Evolutionary conservation across 108 stramenopile genomes (phyloP).

Genomic region (Asterionellopsis glacialis): DNA sequence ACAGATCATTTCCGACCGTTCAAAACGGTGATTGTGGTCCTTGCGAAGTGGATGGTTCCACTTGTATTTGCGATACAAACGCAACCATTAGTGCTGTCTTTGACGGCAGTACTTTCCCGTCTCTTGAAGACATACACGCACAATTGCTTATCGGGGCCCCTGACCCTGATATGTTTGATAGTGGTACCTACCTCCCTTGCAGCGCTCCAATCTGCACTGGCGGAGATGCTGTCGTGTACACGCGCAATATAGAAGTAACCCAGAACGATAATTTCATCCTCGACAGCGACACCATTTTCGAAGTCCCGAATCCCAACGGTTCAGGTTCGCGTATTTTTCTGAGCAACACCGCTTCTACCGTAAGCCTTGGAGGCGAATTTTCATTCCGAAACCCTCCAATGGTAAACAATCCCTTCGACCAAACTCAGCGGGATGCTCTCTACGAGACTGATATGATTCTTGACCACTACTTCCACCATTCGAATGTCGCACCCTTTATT

Average conservation of each 20-base stretch:
- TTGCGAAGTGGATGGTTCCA: not conserved
- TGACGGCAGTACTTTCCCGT: constrained; percentile 19
- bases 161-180: constrained; percentile 21
- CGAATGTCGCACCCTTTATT: constrained; percentile 54
- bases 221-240: not conserved
- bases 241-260: constrained; percentile 9
- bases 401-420: constrained; percentile 36
- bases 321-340: constrained; percentile 12
- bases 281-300: constrained; percentile 36
- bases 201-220: constrained; percentile 4
- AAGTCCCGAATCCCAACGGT: constrained; percentile 35
- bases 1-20: not conserved
- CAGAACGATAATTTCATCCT: constrained; percentile 7
- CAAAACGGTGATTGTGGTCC: not conserved
- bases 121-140: constrained; percentile 28
- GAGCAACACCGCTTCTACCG: constrained; percentile 38
- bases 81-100: constrained; percentile 13
- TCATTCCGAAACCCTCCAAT: constrained; percentile 54
- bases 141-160: constrained; percentile 33
- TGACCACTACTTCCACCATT: constrained; percentile 58
- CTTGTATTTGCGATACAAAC: constrained; percentile 31
- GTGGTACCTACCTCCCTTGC: not conserved
- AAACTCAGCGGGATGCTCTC: constrained; percentile 41
- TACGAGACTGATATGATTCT: constrained; percentile 70
- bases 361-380: not conserved